Evolutionary conservation across 805 yeast genomes (phyloP), one percentile per base, ranked within the genome.

Genomic region (Brettanomyces naardenensis): DNA sequence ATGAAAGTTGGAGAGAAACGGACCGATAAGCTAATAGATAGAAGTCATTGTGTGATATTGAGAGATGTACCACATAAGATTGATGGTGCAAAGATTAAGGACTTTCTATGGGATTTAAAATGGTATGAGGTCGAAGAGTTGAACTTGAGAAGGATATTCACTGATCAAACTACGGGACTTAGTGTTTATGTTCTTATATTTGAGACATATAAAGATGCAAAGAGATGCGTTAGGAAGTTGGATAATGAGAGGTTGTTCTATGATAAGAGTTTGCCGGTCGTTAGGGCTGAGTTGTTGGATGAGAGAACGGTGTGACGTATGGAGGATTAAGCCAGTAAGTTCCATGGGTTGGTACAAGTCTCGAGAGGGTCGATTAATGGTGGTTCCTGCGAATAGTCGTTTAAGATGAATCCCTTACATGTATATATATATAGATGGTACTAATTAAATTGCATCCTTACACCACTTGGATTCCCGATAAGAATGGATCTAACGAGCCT

Each of bases 91-190:
- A 64, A 69, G 3, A 40, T 76, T 2, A 38, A 39, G 4, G 51
- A 52, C 22, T 46, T 51, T 41, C 53, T 75, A 1, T 75, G 80
- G 78, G 69, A 71, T 39, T 73, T 71, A 43, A 66, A 66, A 4
- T 56, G 75, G 34, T 66, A 63, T 36, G 40, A 45, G 18, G 31
- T 44, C 4, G 51, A 45, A 9, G 52, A 49, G 7, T 22, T 44
- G 22, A 39, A 43, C 27, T 31, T 54, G 3, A 26, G 51, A 21
- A 37, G 35, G 17, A 36, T 47, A 1, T 31, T 27, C 15, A 38
- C 42, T 0, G 46, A 46, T 31, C 22, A 35, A n/a, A 26, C 17
- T 3, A 28, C 44, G 1, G 39, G 42, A 5, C 25, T 43, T 1
- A 46, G 53, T 4, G 44, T 56, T 2, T 65, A 62, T 45, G 49